Percentiles rank a stretch among this genome's conserved stretches.
Conservation (phyloP, 2,329 filamentous ascomycete genomes). For the Paecilomyces dactylethromorphus region DNA sequence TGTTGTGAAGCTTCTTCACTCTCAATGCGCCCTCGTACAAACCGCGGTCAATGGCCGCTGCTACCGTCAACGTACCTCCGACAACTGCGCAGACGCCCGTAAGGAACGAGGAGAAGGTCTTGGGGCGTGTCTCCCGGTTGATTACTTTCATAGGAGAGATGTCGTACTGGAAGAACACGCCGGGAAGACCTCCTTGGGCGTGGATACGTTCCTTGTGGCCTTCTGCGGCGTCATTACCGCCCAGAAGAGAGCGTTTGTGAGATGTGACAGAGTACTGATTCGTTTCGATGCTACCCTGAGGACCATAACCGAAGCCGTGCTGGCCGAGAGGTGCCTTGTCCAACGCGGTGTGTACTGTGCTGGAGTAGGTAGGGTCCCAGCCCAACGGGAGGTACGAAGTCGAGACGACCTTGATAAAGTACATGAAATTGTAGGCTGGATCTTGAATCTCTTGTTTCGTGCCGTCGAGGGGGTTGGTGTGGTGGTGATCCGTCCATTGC, state of each 20-base stretch:
- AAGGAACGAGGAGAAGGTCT: conserved; percentile 86
- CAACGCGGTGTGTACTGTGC: conserved; percentile 29
- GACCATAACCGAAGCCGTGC: conserved; percentile 58
- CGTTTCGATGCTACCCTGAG: conserved; percentile 82
- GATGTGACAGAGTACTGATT: conserved; percentile 98
- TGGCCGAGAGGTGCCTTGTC: conserved; percentile 60
- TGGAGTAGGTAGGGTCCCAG: conserved; percentile 60
- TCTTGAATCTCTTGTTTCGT: conserved; percentile 72
- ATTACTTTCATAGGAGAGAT: conserved; percentile 99
- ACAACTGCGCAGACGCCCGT: conserved; percentile 92
- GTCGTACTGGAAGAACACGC: conserved; percentile 98
- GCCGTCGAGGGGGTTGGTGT: conserved; percentile 77
- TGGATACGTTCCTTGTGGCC: conserved; percentile 90
- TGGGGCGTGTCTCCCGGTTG: conserved; percentile 84
- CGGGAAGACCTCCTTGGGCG: conserved; percentile 84
- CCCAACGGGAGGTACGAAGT: conserved; percentile 91
- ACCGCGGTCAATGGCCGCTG: conserved; percentile 83
- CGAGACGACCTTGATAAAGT: conserved; percentile 97
- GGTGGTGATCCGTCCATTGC: conserved; percentile 84
- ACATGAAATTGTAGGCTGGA: conserved; percentile 93
- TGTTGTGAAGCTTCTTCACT: conserved; percentile 77
- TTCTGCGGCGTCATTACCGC: conserved; percentile 77
- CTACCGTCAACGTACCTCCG: conserved; percentile 90
- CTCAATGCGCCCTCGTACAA: conserved; percentile 81
- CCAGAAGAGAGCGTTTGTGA: conserved; percentile 80